These are phyloP conservation scores for Suillus variegatus DNA, from an alignment of 768 basidiomycete species.

Conservation along the genomic window DNA sequence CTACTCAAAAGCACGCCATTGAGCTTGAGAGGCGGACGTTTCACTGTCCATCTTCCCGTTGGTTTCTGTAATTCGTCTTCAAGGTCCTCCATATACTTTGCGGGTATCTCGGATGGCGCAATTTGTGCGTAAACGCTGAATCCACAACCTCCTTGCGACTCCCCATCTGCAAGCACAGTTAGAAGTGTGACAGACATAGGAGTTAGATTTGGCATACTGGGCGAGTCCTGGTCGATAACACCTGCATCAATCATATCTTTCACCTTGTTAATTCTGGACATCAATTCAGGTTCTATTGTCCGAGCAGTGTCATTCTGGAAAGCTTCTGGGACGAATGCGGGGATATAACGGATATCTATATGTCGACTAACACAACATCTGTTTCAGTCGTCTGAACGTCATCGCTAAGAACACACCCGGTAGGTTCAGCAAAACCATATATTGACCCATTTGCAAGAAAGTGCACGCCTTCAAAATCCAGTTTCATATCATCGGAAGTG, in stretches of 20 bases:
- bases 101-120: conserved; percentile 52
- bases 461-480: conserved; percentile 81
- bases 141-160: conserved; percentile 52
- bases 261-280: conserved; percentile 57
- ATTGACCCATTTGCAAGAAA: conserved; percentile 72
- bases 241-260: conserved; percentile 68
- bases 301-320: conserved; percentile 59
- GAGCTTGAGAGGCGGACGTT: conserved; percentile 55
- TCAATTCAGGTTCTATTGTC: conserved; percentile 60
- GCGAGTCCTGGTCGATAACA: conserved; percentile 54
- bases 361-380: conserved; percentile 39
- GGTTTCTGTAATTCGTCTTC: conserved; percentile 76
- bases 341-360: conserved; percentile 68
- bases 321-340: conserved; percentile 60
- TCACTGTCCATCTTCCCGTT: conserved; percentile 65
- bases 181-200: neutral
- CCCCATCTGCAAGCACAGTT: conserved; percentile 39
- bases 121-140: conserved; percentile 71
- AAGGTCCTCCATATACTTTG: conserved; percentile 60
- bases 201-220: conserved; percentile 25
- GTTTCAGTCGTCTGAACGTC: neutral
- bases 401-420: conserved; percentile 45
- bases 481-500: conserved; percentile 56
- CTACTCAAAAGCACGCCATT: conserved; percentile 73
- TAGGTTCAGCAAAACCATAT: conserved; percentile 70